Percentiles rank a stretch among this genome's conserved stretches.
These are phyloP conservation scores for Microsporum canis DNA, from an alignment of 2,329 filamentous ascomycete species.

Conservation along the genomic window DNA sequence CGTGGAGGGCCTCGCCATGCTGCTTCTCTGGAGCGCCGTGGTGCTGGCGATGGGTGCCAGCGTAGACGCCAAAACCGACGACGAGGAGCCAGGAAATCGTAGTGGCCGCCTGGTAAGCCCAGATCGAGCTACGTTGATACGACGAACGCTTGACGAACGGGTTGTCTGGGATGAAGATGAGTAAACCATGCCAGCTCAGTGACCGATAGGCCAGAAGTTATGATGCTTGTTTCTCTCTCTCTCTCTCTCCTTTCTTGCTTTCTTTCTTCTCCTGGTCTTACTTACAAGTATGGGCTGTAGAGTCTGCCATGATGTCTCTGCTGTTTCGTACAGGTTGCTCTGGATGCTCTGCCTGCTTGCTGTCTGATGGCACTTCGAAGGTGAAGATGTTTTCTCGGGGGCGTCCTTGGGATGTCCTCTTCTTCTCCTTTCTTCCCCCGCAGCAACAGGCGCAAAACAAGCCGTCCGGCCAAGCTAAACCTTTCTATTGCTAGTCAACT, in stretches of 20 bases:
- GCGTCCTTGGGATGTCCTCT: neutral
- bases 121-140: slow-evolving; percentile 50
- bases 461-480: neutral
- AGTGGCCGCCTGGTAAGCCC: slow-evolving; percentile 65
- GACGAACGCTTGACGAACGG: slow-evolving; percentile 63
- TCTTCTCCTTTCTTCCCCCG: neutral
- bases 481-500: neutral
- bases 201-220: neutral
- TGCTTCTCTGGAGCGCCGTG: slow-evolving; percentile 24
- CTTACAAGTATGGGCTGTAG: neutral
- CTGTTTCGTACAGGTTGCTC: neutral
- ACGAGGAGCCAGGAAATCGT: slow-evolving; percentile 64
- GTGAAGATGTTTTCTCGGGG: neutral
- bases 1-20: slow-evolving; percentile 58
- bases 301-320: neutral
- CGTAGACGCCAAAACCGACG: slow-evolving; percentile 62
- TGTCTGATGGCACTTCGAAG: neutral
- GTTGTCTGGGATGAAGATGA: slow-evolving; percentile 46
- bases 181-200: neutral
- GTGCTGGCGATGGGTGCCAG: slow-evolving; percentile 46
- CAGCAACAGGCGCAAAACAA: neutral
- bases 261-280: neutral
- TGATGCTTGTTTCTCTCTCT: neutral
- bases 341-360: neutral
- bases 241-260: neutral